Base-by-base conservation (phyloP, 202 grass and related monocot species). In the Tripidium arundinaceum region DNA sequence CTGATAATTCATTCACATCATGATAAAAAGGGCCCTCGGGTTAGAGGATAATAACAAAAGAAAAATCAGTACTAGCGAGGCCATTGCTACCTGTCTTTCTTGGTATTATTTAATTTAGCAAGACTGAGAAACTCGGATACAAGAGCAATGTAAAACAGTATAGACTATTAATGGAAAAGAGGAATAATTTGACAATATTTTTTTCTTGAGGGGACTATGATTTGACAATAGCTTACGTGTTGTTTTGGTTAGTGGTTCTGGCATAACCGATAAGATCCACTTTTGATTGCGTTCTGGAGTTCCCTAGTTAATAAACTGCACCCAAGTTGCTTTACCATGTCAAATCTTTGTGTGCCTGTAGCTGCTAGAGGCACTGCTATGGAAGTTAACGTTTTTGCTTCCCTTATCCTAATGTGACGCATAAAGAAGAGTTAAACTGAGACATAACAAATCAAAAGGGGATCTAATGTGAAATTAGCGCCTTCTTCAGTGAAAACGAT, bases 391-490 rank as follows among this genome's bases (percentile, higher is more conserved):
- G 49, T 18, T 41, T 29, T 43, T 8, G 2, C 16, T 62, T 72
- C 16, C 34, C 26, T 62, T 62, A 19, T 57, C 50, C 47, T 72
- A 34, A 12, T 52, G 26, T 72, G 25, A 73, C 50, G 55, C 21
- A 63, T 27, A 72, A 82, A 52, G 3, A 63, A 73, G 58, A 36
- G 69, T 39, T 73, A 64, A 82, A 63, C 31, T 50, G 41, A 11
- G 37, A 64, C 28, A 8, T 50, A 26, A 27, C 40, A 64, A 65
- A 39, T 11, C 3, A 29, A 71, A 82, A 49, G 8, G 57, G 57
- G 8, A 52, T 64, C 71, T 37, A 58, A 27, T 82, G 40, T 63
- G 79, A 74, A 74, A 52, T 8, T 39, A 31, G 31, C 31, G 47
- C 33, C 26, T 82, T 59, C 25, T 42, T n/a, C 29, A 8, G 58